A percentile compares a stretch with the other conserved stretches of the same genome.
Conservation (phyloP, 352 stramenopile species). For the Thraustotheca clavata region DNA sequence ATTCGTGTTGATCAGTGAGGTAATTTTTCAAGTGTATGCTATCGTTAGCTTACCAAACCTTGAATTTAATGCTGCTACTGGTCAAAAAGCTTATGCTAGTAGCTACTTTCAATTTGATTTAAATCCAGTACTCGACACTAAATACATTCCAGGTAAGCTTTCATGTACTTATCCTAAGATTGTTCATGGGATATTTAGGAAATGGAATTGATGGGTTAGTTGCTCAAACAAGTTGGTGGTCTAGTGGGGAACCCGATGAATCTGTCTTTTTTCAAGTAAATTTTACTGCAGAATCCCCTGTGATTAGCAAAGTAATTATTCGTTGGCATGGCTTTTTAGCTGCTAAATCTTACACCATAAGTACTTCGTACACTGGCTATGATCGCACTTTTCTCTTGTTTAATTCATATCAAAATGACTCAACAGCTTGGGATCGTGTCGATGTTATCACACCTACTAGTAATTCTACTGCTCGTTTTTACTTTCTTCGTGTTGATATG, state of each 20-base stretch:
- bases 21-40: neutral
- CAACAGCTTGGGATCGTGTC: conserved; percentile 52
- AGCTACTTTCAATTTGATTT: conserved; percentile 68
- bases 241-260: conserved; percentile 38
- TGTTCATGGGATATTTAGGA: neutral
- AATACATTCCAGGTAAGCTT: conserved; percentile 35
- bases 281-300: conserved; percentile 37
- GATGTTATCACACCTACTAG: conserved; percentile 37
- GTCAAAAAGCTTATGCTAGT: conserved; percentile 43
- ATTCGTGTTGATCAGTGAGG: neutral
- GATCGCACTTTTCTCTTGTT: conserved; percentile 29
- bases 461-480: conserved; percentile 39
- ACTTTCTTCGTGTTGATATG: conserved; percentile 47
- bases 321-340: conserved; percentile 70
- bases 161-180: neutral
- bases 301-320: conserved; percentile 50
- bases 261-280: conserved; percentile 70
- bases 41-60: conserved; percentile 53
- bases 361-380: conserved; percentile 47
- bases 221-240: conserved; percentile 72
- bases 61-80: conserved; percentile 55
- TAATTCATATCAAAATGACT: conserved; percentile 42
- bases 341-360: conserved; percentile 42
- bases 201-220: conserved; percentile 69
- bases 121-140: conserved; percentile 50